Conservation (phyloP, 2,329 filamentous ascomycete species). For the Dichotomopilus funicola region DNA sequence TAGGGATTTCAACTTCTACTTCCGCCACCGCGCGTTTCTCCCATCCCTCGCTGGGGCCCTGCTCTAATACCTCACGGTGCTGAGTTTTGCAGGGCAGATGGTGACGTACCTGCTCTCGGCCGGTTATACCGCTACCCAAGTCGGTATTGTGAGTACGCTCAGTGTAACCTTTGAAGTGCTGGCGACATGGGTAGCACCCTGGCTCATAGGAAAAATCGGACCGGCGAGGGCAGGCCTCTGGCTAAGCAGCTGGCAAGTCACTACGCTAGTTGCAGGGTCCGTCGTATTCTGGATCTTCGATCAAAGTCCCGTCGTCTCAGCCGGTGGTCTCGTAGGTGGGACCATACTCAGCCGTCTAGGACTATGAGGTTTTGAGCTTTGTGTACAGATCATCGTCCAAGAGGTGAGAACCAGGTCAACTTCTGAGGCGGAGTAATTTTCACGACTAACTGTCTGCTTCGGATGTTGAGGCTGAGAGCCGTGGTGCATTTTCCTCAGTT, state of each 20-base stretch:
- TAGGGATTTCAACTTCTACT: constrained; percentile 35
- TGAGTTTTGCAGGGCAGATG: constrained; percentile 51
- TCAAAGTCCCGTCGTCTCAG: constrained; percentile 31
- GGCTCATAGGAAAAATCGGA: constrained; percentile 48
- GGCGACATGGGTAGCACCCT: constrained; percentile 54
- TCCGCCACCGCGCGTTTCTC: constrained; percentile 48
- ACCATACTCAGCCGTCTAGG: constrained; percentile 53
- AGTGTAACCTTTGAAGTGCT: constrained; percentile 50
- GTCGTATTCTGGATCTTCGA: constrained; percentile 29
- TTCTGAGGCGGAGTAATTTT: neutral
- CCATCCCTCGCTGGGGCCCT: constrained; percentile 53
- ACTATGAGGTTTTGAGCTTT: constrained; percentile 57
- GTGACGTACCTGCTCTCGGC: constrained; percentile 29
- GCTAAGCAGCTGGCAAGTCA: constrained; percentile 61
- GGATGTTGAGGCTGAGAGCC: constrained; percentile 41
- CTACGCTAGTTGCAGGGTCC: constrained; percentile 42
- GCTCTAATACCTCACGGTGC: constrained; percentile 56
- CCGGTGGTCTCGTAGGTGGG: constrained; percentile 42
- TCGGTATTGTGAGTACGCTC: constrained; percentile 47
- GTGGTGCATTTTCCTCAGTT: constrained; percentile 56
- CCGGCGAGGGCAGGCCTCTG: constrained; percentile 59
- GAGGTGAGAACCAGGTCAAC: neutral
- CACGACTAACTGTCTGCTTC: constrained; percentile 23
- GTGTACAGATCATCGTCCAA: constrained; percentile 39
- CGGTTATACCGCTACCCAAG: constrained; percentile 31